Evolutionary conservation across 75 land plant genomes (phyloP).

Genomic region (Cupressus sempervirens): DNA sequence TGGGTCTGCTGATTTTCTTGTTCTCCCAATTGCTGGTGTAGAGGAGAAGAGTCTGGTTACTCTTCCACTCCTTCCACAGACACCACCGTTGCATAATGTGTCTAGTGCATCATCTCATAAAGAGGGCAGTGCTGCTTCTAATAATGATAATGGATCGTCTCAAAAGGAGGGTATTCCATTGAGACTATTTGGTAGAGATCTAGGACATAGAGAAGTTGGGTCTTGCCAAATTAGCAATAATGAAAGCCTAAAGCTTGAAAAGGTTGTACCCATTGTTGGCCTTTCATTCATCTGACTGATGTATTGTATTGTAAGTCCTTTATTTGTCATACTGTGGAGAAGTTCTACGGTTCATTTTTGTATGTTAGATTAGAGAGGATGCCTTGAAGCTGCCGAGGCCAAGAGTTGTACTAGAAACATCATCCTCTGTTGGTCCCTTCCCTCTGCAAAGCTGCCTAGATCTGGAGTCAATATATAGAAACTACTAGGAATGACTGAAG

Average conservation of each 20-base stretch:
- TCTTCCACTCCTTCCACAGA: constrained; percentile 14
- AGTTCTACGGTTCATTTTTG: not conserved
- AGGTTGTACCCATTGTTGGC: not conserved
- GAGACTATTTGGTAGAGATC: constrained; percentile 8
- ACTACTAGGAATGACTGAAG: too few species aligned
- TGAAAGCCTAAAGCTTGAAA: not conserved
- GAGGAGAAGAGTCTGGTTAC: constrained; percentile 13
- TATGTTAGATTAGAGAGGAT: too few species aligned
- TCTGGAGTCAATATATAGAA: too few species aligned
- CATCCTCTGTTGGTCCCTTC: too few species aligned
- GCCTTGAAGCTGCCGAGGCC: too few species aligned
- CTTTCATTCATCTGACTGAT: not conserved
- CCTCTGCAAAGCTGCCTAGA: too few species aligned
- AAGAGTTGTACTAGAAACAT: too few species aligned
- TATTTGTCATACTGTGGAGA: not conserved
- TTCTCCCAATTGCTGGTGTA: not conserved
- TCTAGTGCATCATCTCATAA: not conserved
- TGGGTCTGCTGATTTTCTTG: not conserved
- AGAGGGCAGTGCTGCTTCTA: too few species aligned
- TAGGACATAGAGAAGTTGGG: not conserved
- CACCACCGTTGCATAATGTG: constrained; percentile 8
- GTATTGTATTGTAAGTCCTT: not conserved
- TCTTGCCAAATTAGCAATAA: not conserved
- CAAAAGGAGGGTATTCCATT: not conserved
- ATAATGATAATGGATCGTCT: not conserved